Base-by-base conservation (phyloP, 768 basidiomycete species). In the Phanerochaete sordida region DNA sequence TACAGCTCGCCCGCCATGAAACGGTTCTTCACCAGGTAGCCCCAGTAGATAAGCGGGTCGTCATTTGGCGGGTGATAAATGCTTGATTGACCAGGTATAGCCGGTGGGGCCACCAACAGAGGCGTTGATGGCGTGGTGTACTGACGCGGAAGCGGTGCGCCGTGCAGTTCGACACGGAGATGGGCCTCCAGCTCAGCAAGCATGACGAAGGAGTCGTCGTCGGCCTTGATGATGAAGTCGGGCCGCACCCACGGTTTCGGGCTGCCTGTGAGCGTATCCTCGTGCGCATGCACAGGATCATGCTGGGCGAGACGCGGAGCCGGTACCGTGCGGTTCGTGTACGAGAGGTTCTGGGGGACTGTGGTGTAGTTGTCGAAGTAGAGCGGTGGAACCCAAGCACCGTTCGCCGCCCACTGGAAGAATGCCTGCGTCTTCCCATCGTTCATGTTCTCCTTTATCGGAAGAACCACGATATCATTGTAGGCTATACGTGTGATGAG, bases 1-100 rank as follows among this genome's bases (percentile, higher is more conserved):
- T 98, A 98, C 60, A 94, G 74, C 73, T 98, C 95, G 19, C 95
- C 95, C 2, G 85, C 95, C 95, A 98, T 97, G 74, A 97, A 98
- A 24, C 85, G 77, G 67, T 95, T 91, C 63, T 93, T 94, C 44
- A 97, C 89, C 35, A 96, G 85, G 69, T 93, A 93, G 2, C 91
- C 91, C 91, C 91, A 93, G 68, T 91, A 93, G 37, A 93, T 81
- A 54, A 93, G 71, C 0, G 91, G 91, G 68, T 92, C 91, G 27
- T 78, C 68, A 48, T 56, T 56, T 23, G 60, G 39, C 8, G 56
- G 63, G 28, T 58, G 49, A 35, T 57, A 53, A 3, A 54, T 30
- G 1, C 31, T 28, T 8, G 61, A 24, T 15, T 57, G 64, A 23
- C 52, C 57, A 5, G 65, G 66, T 28, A 21, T 48, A 3, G 57